Conservation (phyloP, 2,329 filamentous ascomycete species). For the Uncinocarpus reesii region DNA sequence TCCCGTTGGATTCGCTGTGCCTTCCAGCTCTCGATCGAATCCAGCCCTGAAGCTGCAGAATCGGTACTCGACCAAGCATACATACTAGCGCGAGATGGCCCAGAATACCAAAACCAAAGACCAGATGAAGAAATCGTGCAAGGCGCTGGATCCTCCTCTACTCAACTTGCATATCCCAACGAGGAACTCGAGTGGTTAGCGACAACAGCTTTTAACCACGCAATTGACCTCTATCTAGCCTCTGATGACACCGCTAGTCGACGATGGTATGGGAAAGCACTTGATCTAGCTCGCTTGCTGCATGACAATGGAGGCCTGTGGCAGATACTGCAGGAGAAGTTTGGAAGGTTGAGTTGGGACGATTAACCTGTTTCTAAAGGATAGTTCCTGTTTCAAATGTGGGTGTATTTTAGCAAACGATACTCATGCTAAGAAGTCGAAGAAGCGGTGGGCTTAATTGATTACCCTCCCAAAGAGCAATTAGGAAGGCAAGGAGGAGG, state of each 20-base stretch:
- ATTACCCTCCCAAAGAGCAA: too few species aligned
- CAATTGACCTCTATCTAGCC: constrained; percentile 42
- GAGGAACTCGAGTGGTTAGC: constrained; percentile 51
- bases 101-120: constrained; percentile 10
- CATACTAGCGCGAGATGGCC: constrained; percentile 18
- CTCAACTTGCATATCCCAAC: constrained; percentile 41
- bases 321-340: constrained; percentile 23
- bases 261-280: constrained; percentile 31
- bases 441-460: too few species aligned
- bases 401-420: too few species aligned
- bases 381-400: too few species aligned
- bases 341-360: constrained; percentile 22
- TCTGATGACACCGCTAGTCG: constrained; percentile 26
- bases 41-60: constrained; percentile 25
- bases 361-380: background rate
- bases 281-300: constrained; percentile 26
- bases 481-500: background rate
- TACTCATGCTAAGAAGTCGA: too few species aligned
- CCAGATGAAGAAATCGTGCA: constrained; percentile 16
- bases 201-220: constrained; percentile 45
- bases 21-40: constrained; percentile 55
- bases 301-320: constrained; percentile 21
- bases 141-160: constrained; percentile 13
- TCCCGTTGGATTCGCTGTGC: constrained; percentile 70
- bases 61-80: constrained; percentile 29